A percentile compares a stretch with the other conserved stretches of the same genome.
Evolutionary conservation across 176 grass and related monocot species (phyloP).

Genomic region (Stipa capillata): DNA sequence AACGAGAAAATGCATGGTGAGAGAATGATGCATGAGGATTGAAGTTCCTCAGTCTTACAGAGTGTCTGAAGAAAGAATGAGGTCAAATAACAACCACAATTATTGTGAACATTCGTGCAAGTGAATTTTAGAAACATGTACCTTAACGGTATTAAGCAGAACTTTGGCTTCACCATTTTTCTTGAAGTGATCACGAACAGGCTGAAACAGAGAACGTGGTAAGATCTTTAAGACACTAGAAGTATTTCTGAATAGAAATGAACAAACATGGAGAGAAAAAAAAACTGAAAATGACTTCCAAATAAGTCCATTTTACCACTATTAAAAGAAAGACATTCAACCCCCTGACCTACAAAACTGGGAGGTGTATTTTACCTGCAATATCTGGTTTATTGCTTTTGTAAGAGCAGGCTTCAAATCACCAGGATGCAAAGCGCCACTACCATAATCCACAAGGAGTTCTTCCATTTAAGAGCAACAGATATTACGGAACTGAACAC

Average conservation of each 20-base stretch:
- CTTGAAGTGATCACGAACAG: slow-evolving; percentile 69
- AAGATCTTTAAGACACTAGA: not conserved
- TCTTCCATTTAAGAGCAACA: slow-evolving; percentile 44
- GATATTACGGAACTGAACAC: not conserved
- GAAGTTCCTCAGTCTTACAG: not conserved
- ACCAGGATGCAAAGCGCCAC: slow-evolving; percentile 57
- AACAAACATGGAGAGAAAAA: not conserved
- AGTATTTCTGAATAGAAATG: not conserved
- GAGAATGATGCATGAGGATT: not conserved
- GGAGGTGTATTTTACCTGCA: slow-evolving; percentile 47
- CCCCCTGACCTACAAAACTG: not conserved
- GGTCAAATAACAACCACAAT: not conserved
- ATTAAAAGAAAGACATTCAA: not conserved
- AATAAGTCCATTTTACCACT: not conserved
- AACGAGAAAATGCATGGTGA: not conserved
- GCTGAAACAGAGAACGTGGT: slow-evolving; percentile 33
- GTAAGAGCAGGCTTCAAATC: slow-evolving; percentile 67
- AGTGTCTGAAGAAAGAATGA: not conserved
- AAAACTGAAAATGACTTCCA: not conserved
- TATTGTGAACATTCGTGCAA: not conserved
- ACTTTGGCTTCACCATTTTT: slow-evolving; percentile 43
- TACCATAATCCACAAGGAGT: slow-evolving; percentile 49
- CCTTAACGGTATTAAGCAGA: slow-evolving; percentile 62
- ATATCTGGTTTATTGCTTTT: slow-evolving; percentile 81
- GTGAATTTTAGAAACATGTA: not conserved